Evolutionary conservation across 495 filamentous ascomycete species (phyloP).

Genomic region (Durotheca rogersii): DNA sequence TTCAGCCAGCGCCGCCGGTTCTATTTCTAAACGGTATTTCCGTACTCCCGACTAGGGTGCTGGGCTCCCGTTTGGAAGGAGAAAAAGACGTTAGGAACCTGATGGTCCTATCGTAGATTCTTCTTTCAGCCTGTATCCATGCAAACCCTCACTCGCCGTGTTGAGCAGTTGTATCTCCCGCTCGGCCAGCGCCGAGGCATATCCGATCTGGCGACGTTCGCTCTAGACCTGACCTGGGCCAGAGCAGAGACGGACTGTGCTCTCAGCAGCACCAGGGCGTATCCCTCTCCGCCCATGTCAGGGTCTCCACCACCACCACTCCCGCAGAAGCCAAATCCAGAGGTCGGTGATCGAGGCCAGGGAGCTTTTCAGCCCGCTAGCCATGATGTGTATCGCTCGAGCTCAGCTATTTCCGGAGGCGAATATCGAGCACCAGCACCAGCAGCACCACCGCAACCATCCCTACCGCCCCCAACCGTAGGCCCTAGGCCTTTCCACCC

Average conservation of each 20-base stretch:
- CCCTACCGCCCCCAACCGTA: slow-evolving; percentile 33
- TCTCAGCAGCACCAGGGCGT: slow-evolving; percentile 60
- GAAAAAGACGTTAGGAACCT: slow-evolving; percentile 33
- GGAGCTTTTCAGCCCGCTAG: slow-evolving; percentile 47
- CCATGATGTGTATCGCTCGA: slow-evolving; percentile 52
- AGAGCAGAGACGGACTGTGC: slow-evolving; percentile 66
- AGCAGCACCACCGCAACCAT: slow-evolving; percentile 34
- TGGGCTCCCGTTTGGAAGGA: slow-evolving; percentile 17
- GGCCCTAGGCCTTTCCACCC: slow-evolving; percentile 35
- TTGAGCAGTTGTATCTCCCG: slow-evolving; percentile 49
- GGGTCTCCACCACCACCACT: slow-evolving; percentile 68
- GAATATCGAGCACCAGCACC: slow-evolving; percentile 38
- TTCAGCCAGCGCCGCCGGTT: slow-evolving; percentile 10
- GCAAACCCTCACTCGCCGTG: slow-evolving; percentile 47
- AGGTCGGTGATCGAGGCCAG: slow-evolving; percentile 58
- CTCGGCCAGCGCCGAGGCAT: slow-evolving; percentile 62
- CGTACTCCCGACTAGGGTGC: slow-evolving; percentile 17
- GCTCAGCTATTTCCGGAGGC: slow-evolving; percentile 44
- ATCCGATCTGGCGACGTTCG: slow-evolving; percentile 64
- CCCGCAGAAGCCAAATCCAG: slow-evolving; percentile 63
- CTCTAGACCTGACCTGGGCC: slow-evolving; percentile 68
- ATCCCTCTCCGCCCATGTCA: slow-evolving; percentile 84
- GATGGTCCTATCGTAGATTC: slow-evolving; percentile 29
- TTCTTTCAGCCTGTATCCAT: slow-evolving; percentile 45
- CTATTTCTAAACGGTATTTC: slow-evolving; percentile 17